Base-by-base conservation (phyloP, 176 grass and related monocot species). In the Rhynchospora breviuscula region DNA sequence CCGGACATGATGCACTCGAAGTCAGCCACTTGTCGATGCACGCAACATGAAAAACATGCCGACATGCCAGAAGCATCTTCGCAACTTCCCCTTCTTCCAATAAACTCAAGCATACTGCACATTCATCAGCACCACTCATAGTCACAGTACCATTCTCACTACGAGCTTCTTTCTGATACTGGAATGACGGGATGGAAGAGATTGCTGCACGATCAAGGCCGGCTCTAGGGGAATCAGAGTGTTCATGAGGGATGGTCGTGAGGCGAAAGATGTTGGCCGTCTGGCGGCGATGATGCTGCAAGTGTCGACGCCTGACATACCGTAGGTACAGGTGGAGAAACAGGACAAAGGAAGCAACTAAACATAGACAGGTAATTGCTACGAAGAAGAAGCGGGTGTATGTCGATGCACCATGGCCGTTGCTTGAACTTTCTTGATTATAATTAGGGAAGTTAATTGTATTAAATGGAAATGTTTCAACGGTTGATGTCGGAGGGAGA, bases 291-390 rank as follows among this genome's bases (percentile, higher is more conserved):
- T 80, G 22, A 2, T 51, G 45, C 0, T 6, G 11, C 45, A 58
- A 15, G 25, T 57, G 18, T 4, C 48, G 84, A 14, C 61, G 40
- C 51, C 57, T 46, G 21, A 67, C 12, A 17, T 79, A 79, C 4
- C 84, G 84, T 47, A 86, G 60, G 26, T 86, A 86, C 7, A 86
- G 1, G 15, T 86, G 84, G 23, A 86, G 84, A 67, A 86, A 64
- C 61, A 86, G 1, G 8, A 86, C 59, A 2, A 86, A 17, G 45
- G 84, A 58, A 40, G 76, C 25, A 2, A 86, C 84, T 8, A 86
- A 21, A 58, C 21, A 22, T 1, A 86, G 75, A 79, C 70, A 78
- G 17, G 80, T 15, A 40, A 86, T 52, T 11, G 84, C 54, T 35
- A 68, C 11, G 47, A 64, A 21, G 46, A 79, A 79, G 46, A 86